Conservation (phyloP, 1,284 basidiomycete species). For the Apiotrichum brassicae region DNA sequence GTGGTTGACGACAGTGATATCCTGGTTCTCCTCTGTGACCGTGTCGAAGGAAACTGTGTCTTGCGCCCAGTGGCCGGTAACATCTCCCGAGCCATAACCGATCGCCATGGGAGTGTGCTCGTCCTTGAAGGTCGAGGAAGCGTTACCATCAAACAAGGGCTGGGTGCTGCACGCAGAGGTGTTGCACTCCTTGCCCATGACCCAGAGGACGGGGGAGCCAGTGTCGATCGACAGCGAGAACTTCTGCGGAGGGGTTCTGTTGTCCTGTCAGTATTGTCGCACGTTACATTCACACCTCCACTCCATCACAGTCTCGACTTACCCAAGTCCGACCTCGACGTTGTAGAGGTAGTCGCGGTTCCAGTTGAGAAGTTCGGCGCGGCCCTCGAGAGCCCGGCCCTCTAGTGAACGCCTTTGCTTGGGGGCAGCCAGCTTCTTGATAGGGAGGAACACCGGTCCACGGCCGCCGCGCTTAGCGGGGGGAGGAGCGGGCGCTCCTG, state of each 20-base stretch:
- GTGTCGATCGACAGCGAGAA: background rate
- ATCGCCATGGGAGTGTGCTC: background rate
- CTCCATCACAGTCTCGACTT: background rate
- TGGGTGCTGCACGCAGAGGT: background rate
- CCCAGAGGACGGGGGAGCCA: constrained; percentile 1
- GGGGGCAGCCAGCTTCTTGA: background rate
- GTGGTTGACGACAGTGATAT: background rate
- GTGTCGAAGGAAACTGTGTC: background rate
- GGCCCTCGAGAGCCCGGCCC: background rate
- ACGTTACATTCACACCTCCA: too few species aligned
- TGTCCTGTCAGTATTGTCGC: background rate
- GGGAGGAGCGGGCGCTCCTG: background rate
- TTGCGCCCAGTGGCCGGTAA: background rate
- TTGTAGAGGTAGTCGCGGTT: background rate
- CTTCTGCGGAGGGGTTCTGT: background rate
- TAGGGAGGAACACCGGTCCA: background rate
- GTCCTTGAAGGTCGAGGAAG: background rate
- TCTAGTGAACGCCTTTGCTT: background rate
- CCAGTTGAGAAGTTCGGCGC: background rate
- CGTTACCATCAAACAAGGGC: background rate
- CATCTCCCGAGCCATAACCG: background rate
- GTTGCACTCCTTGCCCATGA: background rate
- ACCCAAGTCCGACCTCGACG: background rate
- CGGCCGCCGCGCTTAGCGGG: too few species aligned
- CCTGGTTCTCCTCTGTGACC: background rate